Percentiles rank a stretch among this genome's conserved stretches.
These are phyloP conservation scores for Kwoniella botswanensis DNA, from an alignment of 768 basidiomycete genomes.

Conservation along the genomic window DNA sequence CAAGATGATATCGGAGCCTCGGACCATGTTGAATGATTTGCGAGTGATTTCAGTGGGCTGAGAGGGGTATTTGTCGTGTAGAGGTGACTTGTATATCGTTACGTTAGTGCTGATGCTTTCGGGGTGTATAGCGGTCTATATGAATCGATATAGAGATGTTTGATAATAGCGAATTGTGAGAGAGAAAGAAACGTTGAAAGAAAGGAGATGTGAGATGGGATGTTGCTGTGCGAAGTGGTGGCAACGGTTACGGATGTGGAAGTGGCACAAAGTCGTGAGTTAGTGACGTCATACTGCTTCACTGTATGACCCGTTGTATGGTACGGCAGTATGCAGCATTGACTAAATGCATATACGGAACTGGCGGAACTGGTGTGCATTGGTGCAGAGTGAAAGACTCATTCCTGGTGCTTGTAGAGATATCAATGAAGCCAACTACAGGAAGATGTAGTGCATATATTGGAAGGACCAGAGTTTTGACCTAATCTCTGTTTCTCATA, in stretches of 20 bases:
- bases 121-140: no score
- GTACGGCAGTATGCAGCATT: no score
- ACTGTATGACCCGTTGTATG: no score
- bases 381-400: no score
- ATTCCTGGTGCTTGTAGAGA: no score
- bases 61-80: neutral
- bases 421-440: no score
- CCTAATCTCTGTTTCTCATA: no score
- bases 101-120: neutral
- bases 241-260: neutral
- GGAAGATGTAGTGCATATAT: no score
- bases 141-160: neutral
- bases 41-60: neutral
- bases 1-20: slow-evolving; percentile 52
- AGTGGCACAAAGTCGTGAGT: neutral
- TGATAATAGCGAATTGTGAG: neutral
- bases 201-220: neutral
- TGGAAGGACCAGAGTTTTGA: no score
- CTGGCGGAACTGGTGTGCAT: no score
- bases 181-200: neutral
- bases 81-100: no score
- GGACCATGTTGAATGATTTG: slow-evolving; percentile 40
- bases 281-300: neutral
- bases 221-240: slow-evolving; percentile 7
- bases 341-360: no score